These are phyloP conservation scores for Globisporangium splendens DNA, from an alignment of 352 stramenopile species.

Conservation along the genomic window DNA sequence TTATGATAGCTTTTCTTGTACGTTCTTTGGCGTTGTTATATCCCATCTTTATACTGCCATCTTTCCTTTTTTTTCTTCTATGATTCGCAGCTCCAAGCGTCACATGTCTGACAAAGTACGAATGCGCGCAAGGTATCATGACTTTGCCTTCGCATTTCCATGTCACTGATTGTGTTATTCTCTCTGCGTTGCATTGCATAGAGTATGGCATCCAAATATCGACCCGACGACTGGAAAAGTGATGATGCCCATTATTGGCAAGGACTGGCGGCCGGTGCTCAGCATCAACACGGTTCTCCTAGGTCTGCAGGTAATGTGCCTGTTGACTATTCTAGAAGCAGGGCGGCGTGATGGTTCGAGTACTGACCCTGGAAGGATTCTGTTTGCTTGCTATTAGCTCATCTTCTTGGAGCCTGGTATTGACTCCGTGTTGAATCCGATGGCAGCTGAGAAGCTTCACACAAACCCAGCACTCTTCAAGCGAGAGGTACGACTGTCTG, in stretches of 20 bases:
- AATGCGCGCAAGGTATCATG: background rate
- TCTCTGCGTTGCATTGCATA: conserved; percentile 19
- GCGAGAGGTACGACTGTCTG: conserved; percentile 21
- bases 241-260: conserved; percentile 85
- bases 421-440: conserved; percentile 59
- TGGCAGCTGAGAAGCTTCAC: conserved; percentile 53
- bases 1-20: background rate
- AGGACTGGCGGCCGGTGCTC: conserved; percentile 81
- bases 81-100: conserved; percentile 63
- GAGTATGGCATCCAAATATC: conserved; percentile 85
- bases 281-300: conserved; percentile 86
- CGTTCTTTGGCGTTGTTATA: background rate
- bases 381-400: conserved; percentile 37
- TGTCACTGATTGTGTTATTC: conserved; percentile 2
- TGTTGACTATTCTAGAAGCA: conserved; percentile 2
- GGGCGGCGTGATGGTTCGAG: background rate
- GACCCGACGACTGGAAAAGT: conserved; percentile 69
- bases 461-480: conserved; percentile 43
- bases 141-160: background rate
- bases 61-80: background rate
- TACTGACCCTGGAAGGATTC: background rate
- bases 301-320: conserved; percentile 55
- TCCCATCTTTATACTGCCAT: background rate
- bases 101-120: conserved; percentile 61
- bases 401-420: conserved; percentile 79